A percentile compares a stretch with the other conserved stretches of the same genome.
These are phyloP conservation scores for Pisolithus tinctorius DNA, from an alignment of 768 basidiomycete genomes.

Conservation along the genomic window DNA sequence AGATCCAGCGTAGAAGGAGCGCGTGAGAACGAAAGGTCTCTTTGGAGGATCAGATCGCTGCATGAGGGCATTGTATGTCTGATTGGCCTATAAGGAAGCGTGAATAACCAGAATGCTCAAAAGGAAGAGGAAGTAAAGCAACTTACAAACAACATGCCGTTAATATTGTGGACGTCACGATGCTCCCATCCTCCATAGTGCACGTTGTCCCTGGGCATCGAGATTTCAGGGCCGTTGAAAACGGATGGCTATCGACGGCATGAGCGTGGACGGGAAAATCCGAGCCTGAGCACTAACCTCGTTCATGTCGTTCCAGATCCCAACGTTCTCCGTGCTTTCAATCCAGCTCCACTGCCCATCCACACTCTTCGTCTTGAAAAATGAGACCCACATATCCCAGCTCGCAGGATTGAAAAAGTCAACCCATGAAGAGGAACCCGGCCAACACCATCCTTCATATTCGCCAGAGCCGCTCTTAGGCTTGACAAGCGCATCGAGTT, in stretches of 20 bases:
- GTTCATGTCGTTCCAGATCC: conserved; percentile 99
- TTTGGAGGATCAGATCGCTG: conserved; percentile 67
- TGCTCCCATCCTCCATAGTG: conserved; percentile 98
- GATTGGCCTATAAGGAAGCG: conserved; percentile 56
- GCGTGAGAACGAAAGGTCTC: conserved; percentile 93
- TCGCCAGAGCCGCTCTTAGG: conserved; percentile 72
- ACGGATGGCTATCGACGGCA: conserved; percentile 69
- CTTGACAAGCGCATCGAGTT: conserved; percentile 79
- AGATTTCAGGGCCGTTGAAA: conserved; percentile 98
- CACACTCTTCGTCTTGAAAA: conserved; percentile 62
- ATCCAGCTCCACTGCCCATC: conserved; percentile 67
- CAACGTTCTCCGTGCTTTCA: conserved; percentile 73
- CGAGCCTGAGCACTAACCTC: conserved; percentile 50
- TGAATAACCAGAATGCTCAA: neutral
- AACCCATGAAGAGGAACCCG: conserved; percentile 92
- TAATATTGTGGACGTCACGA: conserved; percentile 94
- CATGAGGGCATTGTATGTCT: conserved; percentile 74
- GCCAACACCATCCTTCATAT: conserved; percentile 99
- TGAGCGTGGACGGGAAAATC: neutral
- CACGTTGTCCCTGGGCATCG: conserved; percentile 66
- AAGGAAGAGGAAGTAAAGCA: neutral
- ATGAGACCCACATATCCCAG: conserved; percentile 86
- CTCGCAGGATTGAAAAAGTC: conserved; percentile 91
- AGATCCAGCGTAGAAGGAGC: conserved; percentile 92
- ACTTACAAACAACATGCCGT: conserved; percentile 87